Percentiles rank a stretch among this genome's conserved stretches.
Evolutionary conservation across 2,329 filamentous ascomycete species (phyloP).

Genomic region (Piedraia hortae): DNA sequence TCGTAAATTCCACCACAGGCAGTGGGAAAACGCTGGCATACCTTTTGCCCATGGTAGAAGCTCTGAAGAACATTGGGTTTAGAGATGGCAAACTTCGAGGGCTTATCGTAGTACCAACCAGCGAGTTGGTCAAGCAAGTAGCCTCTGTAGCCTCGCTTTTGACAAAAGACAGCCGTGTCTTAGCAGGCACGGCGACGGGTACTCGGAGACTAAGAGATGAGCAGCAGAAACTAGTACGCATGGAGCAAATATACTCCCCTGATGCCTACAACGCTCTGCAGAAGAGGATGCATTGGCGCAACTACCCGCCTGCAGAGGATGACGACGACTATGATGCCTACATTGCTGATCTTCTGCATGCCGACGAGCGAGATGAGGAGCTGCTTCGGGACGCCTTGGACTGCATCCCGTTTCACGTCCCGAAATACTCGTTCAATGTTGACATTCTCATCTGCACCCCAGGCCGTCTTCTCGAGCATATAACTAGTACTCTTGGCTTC

Average conservation of each 20-base stretch:
- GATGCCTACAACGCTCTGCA: slow-evolving; percentile 24
- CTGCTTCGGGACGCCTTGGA: slow-evolving; percentile 14
- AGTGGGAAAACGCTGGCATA: slow-evolving; percentile 92
- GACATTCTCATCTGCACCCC: slow-evolving; percentile 82
- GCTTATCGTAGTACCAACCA: slow-evolving; percentile 66
- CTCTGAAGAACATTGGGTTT: slow-evolving; percentile 31
- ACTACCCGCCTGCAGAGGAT: slow-evolving; percentile 13
- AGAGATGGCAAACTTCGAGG: slow-evolving; percentile 41
- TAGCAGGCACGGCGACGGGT: slow-evolving; percentile 59
- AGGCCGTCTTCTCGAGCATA: slow-evolving; percentile 71
- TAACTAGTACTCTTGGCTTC: slow-evolving; percentile 62
- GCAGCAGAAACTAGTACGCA: slow-evolving; percentile 31
- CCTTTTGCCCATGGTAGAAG: slow-evolving; percentile 56
- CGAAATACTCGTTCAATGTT: slow-evolving; percentile 39
- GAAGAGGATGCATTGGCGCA: slow-evolving; percentile 12
- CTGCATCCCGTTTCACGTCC: slow-evolving; percentile 33
- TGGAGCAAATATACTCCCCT: slow-evolving; percentile 34
- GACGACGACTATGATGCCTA: slow-evolving; percentile 11
- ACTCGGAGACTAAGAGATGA: slow-evolving; percentile 45
- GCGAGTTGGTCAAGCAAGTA: slow-evolving; percentile 48
- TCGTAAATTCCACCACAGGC: slow-evolving; percentile 78
- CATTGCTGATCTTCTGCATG: slow-evolving; percentile 4
- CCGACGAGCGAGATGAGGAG: slow-evolving; percentile 5
- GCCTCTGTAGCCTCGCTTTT: slow-evolving; percentile 47
- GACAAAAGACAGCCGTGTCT: slow-evolving; percentile 34